Evolutionary conservation across 2,329 filamentous ascomycete genomes (phyloP).

Genomic region (Furcasterigmium furcatum): DNA sequence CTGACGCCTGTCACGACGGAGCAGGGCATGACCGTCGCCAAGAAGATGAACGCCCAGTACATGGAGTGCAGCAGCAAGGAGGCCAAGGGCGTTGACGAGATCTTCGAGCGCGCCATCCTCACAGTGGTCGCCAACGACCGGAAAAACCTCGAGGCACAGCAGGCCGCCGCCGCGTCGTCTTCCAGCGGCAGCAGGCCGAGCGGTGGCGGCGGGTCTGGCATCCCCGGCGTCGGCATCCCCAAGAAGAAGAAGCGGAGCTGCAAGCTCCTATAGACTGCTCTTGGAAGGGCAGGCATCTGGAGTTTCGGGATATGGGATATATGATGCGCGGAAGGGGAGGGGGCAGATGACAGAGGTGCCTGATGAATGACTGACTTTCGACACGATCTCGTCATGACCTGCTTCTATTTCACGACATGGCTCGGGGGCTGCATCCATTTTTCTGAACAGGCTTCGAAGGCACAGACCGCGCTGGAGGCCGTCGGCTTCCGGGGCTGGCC

Average conservation of each 20-base stretch:
- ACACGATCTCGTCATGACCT: constrained; percentile 29
- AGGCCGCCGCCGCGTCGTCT: constrained; percentile 31
- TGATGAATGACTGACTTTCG: constrained; percentile 14
- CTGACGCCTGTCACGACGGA: constrained; percentile 91
- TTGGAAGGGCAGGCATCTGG: background rate
- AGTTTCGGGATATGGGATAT: constrained; percentile 1
- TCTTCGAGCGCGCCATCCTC: constrained; percentile 89
- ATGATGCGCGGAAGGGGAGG: constrained; percentile 5
- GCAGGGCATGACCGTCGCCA: constrained; percentile 82
- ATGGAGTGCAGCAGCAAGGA: constrained; percentile 99
- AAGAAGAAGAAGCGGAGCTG: constrained; percentile 84
- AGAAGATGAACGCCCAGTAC: constrained; percentile 92
- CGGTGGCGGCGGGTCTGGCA: constrained; percentile 23
- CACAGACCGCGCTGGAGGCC: too few species aligned
- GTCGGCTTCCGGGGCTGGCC: too few species aligned
- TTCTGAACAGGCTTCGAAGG: background rate
- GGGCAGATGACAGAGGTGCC: constrained; percentile 8
- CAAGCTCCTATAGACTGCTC: constrained; percentile 62
- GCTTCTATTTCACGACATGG: constrained; percentile 8
- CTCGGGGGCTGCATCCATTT: constrained; percentile 2
- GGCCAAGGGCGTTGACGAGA: constrained; percentile 92
- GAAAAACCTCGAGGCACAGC: constrained; percentile 55
- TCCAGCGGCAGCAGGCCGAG: constrained; percentile 20
- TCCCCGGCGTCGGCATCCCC: constrained; percentile 52
- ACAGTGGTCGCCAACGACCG: constrained; percentile 81